phyloP scores from a whole-genome alignment of 2,329 filamentous ascomycete species.

The Calcarisporium arbuscula region DNA sequence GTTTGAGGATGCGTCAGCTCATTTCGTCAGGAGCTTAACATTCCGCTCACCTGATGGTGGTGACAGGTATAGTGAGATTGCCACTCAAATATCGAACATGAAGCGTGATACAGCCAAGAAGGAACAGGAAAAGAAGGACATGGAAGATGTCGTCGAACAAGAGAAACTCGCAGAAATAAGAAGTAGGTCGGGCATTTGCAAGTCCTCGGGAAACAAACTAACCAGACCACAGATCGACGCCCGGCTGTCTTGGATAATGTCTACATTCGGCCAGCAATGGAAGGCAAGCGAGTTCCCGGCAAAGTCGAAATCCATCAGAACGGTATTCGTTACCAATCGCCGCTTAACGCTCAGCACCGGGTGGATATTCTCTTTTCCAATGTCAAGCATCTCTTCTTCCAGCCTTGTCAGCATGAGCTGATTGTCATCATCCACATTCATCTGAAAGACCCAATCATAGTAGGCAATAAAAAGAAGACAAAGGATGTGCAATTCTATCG shows the following conservation, averaged over 20 bases:
- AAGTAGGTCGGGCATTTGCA: no score
- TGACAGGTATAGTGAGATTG: slow-evolving; percentile 82
- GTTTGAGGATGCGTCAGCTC: slow-evolving; percentile 91
- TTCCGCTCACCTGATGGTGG: slow-evolving; percentile 88
- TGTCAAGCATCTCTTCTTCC: slow-evolving; percentile 97
- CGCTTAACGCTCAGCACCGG: slow-evolving; percentile 70
- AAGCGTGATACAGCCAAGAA: slow-evolving; percentile 88
- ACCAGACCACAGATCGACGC: slow-evolving; percentile 65
- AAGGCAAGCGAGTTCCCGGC: slow-evolving; percentile 93
- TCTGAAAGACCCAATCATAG: slow-evolving; percentile 94
- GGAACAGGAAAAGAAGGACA: slow-evolving; percentile 98
- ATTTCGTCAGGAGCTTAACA: slow-evolving; percentile 92
- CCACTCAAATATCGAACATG: slow-evolving; percentile 89
- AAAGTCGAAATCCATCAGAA: slow-evolving; percentile 98
- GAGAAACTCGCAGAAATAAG: slow-evolving; percentile 94
- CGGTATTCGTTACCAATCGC: slow-evolving; percentile 89
- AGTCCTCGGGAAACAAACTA: slow-evolving; percentile 23
- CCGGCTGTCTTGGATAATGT: slow-evolving; percentile 88
- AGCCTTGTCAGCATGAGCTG: slow-evolving; percentile 90
- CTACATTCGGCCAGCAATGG: slow-evolving; percentile 89
- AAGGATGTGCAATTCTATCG: slow-evolving; percentile 98
- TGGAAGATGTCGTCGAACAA: slow-evolving; percentile 98
- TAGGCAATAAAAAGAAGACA: slow-evolving; percentile 96
- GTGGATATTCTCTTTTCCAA: slow-evolving; percentile 97
- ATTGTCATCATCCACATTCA: slow-evolving; percentile 98